Conservation (phyloP, 176 grass and related monocot genomes). For the Hyparrhenia diplandra region DNA sequence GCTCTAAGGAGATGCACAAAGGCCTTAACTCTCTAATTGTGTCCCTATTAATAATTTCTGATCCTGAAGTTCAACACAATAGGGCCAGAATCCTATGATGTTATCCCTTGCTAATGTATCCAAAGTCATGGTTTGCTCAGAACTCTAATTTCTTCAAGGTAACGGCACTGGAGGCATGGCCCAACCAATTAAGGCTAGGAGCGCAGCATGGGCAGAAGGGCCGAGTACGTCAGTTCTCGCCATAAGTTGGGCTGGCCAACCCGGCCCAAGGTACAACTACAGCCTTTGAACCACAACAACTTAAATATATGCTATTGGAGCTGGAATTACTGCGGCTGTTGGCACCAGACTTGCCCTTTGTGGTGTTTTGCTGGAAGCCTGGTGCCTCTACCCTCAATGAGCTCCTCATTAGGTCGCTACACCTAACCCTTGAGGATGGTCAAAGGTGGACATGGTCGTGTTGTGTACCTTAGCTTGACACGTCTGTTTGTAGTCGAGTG, state of each 20-base stretch:
- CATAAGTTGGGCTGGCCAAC: not conserved
- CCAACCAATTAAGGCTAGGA: slow-evolving; percentile 40
- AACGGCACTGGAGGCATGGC: slow-evolving; percentile 39
- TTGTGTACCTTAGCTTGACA: not conserved
- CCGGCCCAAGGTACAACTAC: not conserved
- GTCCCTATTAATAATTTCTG: not conserved
- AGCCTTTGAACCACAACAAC: not conserved
- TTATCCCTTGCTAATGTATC: slow-evolving; percentile 54
- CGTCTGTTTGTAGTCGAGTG: not conserved
- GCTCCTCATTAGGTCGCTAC: not conserved
- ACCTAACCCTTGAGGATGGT: not conserved
- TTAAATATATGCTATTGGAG: not conserved
- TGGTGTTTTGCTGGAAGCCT: not conserved
- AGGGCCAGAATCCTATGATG: slow-evolving; percentile 45
- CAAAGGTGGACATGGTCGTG: not conserved
- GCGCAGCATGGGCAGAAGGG: not conserved
- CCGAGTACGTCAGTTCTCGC: not conserved
- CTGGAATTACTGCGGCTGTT: not conserved
- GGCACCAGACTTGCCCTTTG: not conserved
- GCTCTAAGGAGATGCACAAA: no score
- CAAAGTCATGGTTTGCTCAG: not conserved
- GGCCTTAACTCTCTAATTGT: not conserved
- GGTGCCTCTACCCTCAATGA: not conserved
- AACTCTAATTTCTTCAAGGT: slow-evolving; percentile 61
- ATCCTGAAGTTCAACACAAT: not conserved